Conservation (phyloP, 2,329 filamentous ascomycete genomes). For the Aspergillus fijiensis region DNA sequence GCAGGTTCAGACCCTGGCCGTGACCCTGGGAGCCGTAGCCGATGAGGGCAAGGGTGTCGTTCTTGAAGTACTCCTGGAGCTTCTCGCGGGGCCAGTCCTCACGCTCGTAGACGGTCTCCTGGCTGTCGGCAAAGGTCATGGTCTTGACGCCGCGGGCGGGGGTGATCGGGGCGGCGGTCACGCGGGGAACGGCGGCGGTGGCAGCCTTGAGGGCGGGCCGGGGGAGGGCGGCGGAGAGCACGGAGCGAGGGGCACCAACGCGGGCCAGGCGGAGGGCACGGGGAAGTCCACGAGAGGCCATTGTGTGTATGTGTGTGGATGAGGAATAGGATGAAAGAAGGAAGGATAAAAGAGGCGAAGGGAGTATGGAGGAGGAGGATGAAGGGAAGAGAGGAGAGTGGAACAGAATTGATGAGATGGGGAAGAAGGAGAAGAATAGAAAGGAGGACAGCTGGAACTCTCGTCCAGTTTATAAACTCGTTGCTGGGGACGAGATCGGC, state of each 20-base stretch:
- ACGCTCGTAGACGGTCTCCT: conserved; percentile 97
- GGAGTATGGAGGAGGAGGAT: conserved; percentile 11
- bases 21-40: conserved; percentile 98
- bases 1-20: conserved; percentile 98
- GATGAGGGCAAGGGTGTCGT: conserved; percentile 98
- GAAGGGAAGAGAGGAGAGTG: conserved; percentile 12
- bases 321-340: conserved; percentile 14
- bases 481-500: conserved; percentile 14
- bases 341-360: conserved; percentile 11
- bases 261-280: conserved; percentile 60
- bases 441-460: conserved; percentile 10
- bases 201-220: conserved; percentile 48
- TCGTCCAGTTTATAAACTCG: conserved; percentile 19
- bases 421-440: conserved; percentile 9
- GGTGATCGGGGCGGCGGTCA: conserved; percentile 46
- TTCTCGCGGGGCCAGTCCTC: conserved; percentile 98
- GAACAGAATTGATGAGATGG: conserved; percentile 10
- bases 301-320: conserved; percentile 30
- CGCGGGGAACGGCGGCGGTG: conserved; percentile 41
- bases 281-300: conserved; percentile 52
- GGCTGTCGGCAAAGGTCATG: conserved; percentile 94
- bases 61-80: conserved; percentile 99
- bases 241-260: conserved; percentile 58
- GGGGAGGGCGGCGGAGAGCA: conserved; percentile 58
- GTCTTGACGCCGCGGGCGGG: conserved; percentile 84